These are phyloP conservation scores for Bryopsis sp. DNA, from an alignment of 139 green algal species.

Conservation along the genomic window DNA sequence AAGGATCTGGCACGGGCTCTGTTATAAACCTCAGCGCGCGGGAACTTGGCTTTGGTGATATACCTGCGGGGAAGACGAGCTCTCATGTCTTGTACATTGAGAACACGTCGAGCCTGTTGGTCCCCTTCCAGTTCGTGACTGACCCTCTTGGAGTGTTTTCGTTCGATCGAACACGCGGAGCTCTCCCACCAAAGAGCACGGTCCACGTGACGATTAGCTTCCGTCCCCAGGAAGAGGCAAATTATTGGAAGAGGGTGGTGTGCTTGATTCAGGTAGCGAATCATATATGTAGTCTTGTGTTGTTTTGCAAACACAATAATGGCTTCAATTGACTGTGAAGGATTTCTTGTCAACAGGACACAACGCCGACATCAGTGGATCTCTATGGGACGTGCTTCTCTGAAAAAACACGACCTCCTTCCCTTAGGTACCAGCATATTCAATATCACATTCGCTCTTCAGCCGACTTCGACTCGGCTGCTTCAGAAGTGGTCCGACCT, in stretches of 20 bases:
- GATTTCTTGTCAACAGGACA: too few relatives aligned
- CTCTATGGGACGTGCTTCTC: slow-evolving; percentile 45
- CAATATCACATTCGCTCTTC: slow-evolving; percentile 26
- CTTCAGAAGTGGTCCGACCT: too few relatives aligned
- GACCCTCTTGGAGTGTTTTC: slow-evolving; percentile 36
- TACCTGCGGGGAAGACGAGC: slow-evolving; percentile 19
- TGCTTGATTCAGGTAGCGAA: slow-evolving; percentile 39
- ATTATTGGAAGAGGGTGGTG: slow-evolving; percentile 49
- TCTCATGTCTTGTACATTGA: slow-evolving; percentile 49
- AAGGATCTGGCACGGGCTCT: slow-evolving; percentile 36
- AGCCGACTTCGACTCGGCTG: not conserved
- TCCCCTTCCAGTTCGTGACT: slow-evolving; percentile 36
- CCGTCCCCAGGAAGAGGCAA: slow-evolving; percentile 30
- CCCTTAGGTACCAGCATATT: slow-evolving; percentile 35
- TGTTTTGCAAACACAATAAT: not conserved
- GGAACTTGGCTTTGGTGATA: slow-evolving; percentile 44
- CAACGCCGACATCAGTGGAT: slow-evolving; percentile 34
- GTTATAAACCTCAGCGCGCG: slow-evolving; percentile 29
- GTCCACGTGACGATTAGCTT: slow-evolving; percentile 47
- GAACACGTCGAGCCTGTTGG: slow-evolving; percentile 39
- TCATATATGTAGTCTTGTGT: not conserved
- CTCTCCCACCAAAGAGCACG: slow-evolving; percentile 27
- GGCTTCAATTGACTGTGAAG: not conserved
- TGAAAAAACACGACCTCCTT: slow-evolving; percentile 42
- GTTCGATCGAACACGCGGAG: slow-evolving; percentile 30